Conservation (phyloP, 2,329 filamentous ascomycete species). For the Chrysosporium queenslandicum region DNA sequence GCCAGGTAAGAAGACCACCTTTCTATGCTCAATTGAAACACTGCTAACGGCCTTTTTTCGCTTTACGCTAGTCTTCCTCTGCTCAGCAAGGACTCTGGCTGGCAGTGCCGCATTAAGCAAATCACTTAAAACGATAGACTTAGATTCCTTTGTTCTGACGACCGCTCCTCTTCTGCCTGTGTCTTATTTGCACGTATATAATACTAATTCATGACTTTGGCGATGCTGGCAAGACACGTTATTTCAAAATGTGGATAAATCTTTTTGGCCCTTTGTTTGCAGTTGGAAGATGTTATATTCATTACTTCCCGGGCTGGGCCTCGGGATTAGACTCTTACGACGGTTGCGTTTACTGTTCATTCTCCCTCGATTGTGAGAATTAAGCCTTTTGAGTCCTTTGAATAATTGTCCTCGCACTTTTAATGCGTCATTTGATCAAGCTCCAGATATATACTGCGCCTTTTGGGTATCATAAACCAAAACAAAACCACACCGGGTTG, state of each 20-base stretch:
- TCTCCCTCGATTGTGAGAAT: neutral
- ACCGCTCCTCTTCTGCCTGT: neutral
- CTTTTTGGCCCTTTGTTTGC: neutral
- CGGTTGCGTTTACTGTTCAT: neutral
- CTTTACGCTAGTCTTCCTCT: constrained; percentile 62
- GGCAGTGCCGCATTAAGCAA: constrained; percentile 78
- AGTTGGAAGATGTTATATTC: neutral
- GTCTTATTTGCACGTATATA: constrained; percentile 11
- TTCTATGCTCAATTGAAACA: neutral
- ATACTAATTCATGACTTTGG: constrained; percentile 11
- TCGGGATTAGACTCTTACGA: neutral
- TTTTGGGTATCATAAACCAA: constrained; percentile 6
- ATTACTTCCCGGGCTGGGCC: neutral
- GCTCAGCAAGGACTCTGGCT: constrained; percentile 69
- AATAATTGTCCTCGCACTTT: neutral
- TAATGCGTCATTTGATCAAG: neutral
- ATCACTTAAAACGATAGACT: constrained; percentile 44
- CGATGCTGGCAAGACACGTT: neutral
- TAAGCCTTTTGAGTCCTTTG: neutral
- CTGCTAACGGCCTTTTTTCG: constrained; percentile 31
- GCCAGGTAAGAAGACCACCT: constrained; percentile 58
- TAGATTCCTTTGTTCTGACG: constrained; percentile 7
- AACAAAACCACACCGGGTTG: neutral
- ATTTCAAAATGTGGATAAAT: neutral
- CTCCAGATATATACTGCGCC: neutral